These are phyloP conservation scores for Aspergillus terreus DNA, from an alignment of 2,329 filamentous ascomycete species.

Conservation along the genomic window DNA sequence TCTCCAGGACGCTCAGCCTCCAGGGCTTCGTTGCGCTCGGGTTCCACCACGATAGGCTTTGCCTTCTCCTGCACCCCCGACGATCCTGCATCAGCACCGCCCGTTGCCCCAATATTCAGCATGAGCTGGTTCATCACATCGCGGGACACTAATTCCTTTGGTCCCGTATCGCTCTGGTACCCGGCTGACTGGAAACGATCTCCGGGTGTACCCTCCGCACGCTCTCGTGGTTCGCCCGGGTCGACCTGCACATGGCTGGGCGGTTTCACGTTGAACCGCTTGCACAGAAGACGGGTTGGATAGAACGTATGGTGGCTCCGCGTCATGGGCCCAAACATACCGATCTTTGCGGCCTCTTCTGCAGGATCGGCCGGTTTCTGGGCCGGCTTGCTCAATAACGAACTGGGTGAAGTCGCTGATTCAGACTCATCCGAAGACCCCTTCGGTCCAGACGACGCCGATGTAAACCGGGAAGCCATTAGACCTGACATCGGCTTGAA, in stretches of 20 bases:
- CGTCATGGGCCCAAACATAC: conserved; percentile 91
- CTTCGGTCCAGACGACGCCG: conserved; percentile 42
- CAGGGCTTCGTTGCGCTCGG: conserved; percentile 72
- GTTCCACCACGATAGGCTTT: conserved; percentile 53
- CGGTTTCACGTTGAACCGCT: conserved; percentile 83
- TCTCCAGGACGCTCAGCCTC: conserved; percentile 72
- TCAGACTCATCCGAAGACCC: conserved; percentile 35
- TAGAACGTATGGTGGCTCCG: conserved; percentile 68
- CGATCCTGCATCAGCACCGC: conserved; percentile 9
- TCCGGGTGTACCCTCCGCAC: conserved; percentile 20
- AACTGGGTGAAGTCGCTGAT: conserved; percentile 20
- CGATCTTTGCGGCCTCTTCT: conserved; percentile 79
- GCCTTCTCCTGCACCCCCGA: conserved; percentile 10
- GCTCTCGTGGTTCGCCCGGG: conserved; percentile 37
- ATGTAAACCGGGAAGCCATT: conserved; percentile 92
- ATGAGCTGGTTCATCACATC: conserved; percentile 55
- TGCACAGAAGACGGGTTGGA: conserved; percentile 83
- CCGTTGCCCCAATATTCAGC: conserved; percentile 38
- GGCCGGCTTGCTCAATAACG: conserved; percentile 47
- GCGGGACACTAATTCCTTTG: conserved; percentile 50
- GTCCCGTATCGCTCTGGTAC: conserved; percentile 28
- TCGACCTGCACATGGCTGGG: conserved; percentile 65
- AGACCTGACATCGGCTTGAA: conserved; percentile 89
- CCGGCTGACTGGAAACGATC: conserved; percentile 30
- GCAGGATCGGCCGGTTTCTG: conserved; percentile 69